Evolutionary conservation across 495 filamentous ascomycete species (phyloP), one percentile per base, ranked within the genome.

Genomic region (Lophium mytilinum): DNA sequence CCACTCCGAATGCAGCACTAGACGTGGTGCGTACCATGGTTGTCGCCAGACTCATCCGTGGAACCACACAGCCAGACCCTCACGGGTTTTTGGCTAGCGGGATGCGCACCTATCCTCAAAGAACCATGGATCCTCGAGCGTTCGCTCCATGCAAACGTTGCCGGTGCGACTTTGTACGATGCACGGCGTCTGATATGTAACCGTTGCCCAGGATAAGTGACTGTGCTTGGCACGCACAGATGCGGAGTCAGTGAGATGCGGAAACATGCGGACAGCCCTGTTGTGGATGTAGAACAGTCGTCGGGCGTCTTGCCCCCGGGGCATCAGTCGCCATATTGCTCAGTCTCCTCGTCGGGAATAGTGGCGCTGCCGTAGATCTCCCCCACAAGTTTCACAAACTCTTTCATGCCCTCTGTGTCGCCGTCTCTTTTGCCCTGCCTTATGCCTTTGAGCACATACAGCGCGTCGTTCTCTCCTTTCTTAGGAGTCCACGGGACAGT

Each of bases 391-490:
- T 19, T 49, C 21, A 68, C 58, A 61, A 71, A 71, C 52, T 69
- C 67, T 30, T 42, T 46, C 52, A 71, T 64, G 41, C 60, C 62
- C 37, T 62, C 55, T 42, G 33, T 56, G 14, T 54, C 51, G 12
- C 14, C 50, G 11, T 51, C 52, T 37, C 49, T 33, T 33, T 58
- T 49, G 4, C 60, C 59, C 43, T 65, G 56, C 41, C 64, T 57
- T 45, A 58, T 40, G 30, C 63, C 53, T 42, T 58, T 61, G 12
- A 71, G 37, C 24, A 58, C 34, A 37, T 40, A 52, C 57, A 68
- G 49, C 6, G 61, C 67, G 40, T 66, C 63, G n/a, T 39, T 55
- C 39, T 71, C 67, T 0, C 67, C 67, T 49, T 66, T 68, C 53
- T 66, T 67, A 51, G 60, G 63, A 40, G 68, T 68, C 70, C 70